Conservation (phyloP, 2,329 filamentous ascomycete genomes). For the Nemania sp. region DNA sequence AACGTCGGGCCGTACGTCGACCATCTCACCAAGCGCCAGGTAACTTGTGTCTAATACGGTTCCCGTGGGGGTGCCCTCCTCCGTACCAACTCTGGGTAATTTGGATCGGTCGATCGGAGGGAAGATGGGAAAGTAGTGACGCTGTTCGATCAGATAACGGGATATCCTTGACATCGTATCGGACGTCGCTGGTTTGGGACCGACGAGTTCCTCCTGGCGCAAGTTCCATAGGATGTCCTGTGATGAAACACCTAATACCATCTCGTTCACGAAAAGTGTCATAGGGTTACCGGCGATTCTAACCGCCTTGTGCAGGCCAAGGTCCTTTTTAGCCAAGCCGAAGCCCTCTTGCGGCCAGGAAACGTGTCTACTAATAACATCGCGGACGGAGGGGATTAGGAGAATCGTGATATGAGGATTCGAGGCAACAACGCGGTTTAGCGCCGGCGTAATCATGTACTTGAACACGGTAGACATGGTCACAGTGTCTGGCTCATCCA, state of each 20-base stretch:
- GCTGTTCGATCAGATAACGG: slow-evolving; percentile 85
- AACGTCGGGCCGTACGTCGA: slow-evolving; percentile 86
- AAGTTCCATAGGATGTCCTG: slow-evolving; percentile 89
- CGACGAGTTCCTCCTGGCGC: slow-evolving; percentile 76
- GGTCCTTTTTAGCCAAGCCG: slow-evolving; percentile 73
- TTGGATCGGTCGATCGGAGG: slow-evolving; percentile 78
- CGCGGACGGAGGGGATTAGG: slow-evolving; percentile 82
- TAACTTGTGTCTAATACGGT: slow-evolving; percentile 86
- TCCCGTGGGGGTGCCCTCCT: slow-evolving; percentile 73
- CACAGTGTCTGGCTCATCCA: slow-evolving; percentile 77
- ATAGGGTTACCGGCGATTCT: slow-evolving; percentile 88
- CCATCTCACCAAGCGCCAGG: slow-evolving; percentile 89
- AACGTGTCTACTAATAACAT: slow-evolving; percentile 74
- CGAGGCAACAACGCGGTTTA: slow-evolving; percentile 76
- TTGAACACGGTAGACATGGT: slow-evolving; percentile 88
- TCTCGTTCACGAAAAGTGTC: slow-evolving; percentile 88
- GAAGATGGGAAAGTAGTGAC: slow-evolving; percentile 91
- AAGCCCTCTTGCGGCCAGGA: slow-evolving; percentile 74
- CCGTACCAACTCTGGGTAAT: slow-evolving; percentile 73
- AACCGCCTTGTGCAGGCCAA: slow-evolving; percentile 81
- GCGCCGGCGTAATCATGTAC: slow-evolving; percentile 77
- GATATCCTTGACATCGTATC: slow-evolving; percentile 78
- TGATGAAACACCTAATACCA: slow-evolving; percentile 81
- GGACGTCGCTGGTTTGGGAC: slow-evolving; percentile 65
- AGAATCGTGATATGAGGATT: slow-evolving; percentile 85